These are phyloP conservation scores for Bassia scoparia DNA, from an alignment of 148 eudicot genomes.

Conservation along the genomic window DNA sequence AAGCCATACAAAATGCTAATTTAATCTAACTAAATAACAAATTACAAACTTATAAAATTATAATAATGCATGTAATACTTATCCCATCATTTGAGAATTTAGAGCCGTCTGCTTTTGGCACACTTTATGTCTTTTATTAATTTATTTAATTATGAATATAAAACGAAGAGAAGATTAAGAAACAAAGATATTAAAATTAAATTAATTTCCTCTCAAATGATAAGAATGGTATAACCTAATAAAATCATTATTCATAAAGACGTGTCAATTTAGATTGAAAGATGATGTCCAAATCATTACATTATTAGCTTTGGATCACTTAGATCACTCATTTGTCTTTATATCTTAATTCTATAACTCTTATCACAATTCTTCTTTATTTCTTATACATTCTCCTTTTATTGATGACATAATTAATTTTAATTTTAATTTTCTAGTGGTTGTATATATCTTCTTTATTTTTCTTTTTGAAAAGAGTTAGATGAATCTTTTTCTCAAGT, in stretches of 20 bases:
- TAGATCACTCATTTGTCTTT: not conserved
- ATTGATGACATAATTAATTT: no score
- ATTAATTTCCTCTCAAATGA: not conserved
- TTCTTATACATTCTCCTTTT: no score
- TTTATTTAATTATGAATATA: no score
- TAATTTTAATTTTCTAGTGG: no score
- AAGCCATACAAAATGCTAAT: not conserved
- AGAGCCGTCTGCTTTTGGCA: conserved; percentile 12
- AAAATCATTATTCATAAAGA: not conserved
- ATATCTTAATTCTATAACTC: no score
- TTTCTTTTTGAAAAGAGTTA: no score
- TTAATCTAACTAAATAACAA: no score
- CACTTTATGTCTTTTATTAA: not conserved
- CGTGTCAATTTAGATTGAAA: conserved; percentile 2
- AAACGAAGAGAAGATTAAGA: no score
- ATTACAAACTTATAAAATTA: not conserved
- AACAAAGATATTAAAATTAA: no score
- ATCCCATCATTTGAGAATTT: not conserved
- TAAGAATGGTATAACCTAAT: conserved; percentile 2
- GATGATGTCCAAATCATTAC: conserved; percentile 12
- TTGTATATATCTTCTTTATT: no score
- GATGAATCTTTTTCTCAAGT: no score
- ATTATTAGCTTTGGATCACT: not conserved
- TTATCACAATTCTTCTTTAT: no score
- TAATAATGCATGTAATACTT: not conserved